phyloP scores from a whole-genome alignment of 164 flowering plant genomes.

The Magnolia sinica region DNA sequence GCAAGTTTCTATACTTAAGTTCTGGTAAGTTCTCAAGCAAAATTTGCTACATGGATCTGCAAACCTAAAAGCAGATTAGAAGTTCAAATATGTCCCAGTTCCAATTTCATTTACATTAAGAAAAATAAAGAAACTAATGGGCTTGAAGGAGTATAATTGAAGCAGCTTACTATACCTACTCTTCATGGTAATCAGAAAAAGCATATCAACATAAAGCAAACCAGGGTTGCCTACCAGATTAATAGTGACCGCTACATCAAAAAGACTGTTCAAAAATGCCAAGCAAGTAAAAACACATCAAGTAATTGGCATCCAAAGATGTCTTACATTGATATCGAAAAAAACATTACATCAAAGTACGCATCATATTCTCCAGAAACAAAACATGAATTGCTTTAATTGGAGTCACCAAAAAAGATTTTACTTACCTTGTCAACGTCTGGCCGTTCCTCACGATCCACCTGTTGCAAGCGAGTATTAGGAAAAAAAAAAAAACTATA shows the following conservation, averaged over 20 bases:
- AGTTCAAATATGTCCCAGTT: not conserved
- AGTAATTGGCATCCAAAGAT: not conserved
- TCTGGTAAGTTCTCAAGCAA: too few relatives aligned
- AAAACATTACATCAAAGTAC: not conserved
- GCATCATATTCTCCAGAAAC: not conserved
- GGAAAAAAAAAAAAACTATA: constrained; percentile 1
- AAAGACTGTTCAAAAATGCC: too few relatives aligned
- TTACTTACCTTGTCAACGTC: constrained; percentile 88
- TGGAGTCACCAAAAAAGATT: not conserved
- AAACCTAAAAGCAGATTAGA: not conserved
- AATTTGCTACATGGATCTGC: not conserved
- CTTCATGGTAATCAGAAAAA: not conserved
- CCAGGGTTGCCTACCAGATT: too few relatives aligned
- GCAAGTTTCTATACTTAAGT: too few relatives aligned
- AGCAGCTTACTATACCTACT: not conserved
- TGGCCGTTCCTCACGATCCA: constrained; percentile 95
- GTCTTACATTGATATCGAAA: not conserved
- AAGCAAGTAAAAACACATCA: too few relatives aligned
- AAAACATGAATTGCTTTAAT: too few relatives aligned
- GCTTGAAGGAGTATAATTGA: too few relatives aligned
- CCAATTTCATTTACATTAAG: not conserved
- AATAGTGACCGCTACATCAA: too few relatives aligned
- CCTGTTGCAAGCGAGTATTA: constrained; percentile 44
- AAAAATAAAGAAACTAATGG: not conserved
- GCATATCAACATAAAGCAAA: too few relatives aligned